Base-by-base conservation (phyloP, 148 eudicot genomes). In the Nepenthes mirabilis region DNA sequence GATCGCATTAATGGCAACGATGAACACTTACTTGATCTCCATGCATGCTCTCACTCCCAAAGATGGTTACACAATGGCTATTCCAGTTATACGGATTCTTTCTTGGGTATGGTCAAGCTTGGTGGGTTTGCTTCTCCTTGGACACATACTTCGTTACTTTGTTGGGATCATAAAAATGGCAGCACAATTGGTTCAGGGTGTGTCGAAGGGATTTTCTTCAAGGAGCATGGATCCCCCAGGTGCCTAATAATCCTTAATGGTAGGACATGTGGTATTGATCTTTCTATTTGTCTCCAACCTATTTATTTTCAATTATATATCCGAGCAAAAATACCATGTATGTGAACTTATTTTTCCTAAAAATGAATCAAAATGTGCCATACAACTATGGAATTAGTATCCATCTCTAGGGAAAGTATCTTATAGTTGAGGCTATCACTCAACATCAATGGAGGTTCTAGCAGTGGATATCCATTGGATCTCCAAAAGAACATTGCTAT, bases 1-100 rank as follows among this genome's bases (percentile, higher is more conserved):
- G 67, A 45, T 55, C 2, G 67, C 67, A 8, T 55, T 64, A 55
- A 40, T 37, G 32, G 33, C 67, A 6, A 64, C 55, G 67, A 34
- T 52, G 5, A 5, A 8, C 33, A 3, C 58, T 55, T 55, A 49
- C 13, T 49, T 49, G 52, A 3, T 11, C 52, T 6, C 52, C 3
- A 10, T 49, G 13, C 11, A 49, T 49, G 52, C 11, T 49, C 52
- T 49, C 14, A 49, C 52, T 2, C 52, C 52, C 52, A n/a, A 49
- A 49, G 52, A 49, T 5, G 52, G 11, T 49, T 5, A 12, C 3
- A 49, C 6, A 2, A 49, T 55, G 2, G 48, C 64, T 0, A 49
- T 5, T 2, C 13, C 3, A 6, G 11, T 49, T 5, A 49, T 49
- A 49, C 3, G 14, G 11, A 11, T 49, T n/a, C 11, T 12, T 2